Evolutionary conservation across 805 yeast species (phyloP).

Genomic region (Pichia heedii): DNA sequence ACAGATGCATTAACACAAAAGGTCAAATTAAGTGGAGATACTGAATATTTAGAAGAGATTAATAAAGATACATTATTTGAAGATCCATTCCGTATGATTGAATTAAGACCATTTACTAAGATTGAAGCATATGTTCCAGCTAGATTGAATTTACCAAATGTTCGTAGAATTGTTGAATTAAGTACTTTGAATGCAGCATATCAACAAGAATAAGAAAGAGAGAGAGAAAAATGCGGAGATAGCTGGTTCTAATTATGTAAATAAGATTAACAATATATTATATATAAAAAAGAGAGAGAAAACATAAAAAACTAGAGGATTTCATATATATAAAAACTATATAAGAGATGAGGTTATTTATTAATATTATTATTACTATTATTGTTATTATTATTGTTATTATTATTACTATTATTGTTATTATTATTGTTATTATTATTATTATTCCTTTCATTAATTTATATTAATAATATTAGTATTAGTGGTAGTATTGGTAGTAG

Average conservation of each 20-base stretch:
- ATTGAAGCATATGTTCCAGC: constrained; percentile 92
- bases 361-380: too few relatives aligned
- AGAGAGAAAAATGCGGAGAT: constrained; percentile 34
- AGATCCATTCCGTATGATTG: constrained; percentile 73
- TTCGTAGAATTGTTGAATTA: constrained; percentile 81
- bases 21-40: constrained; percentile 47
- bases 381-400: too few relatives aligned
- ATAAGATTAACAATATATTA: neutral
- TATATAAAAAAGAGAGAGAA: neutral
- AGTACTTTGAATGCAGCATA: constrained; percentile 76
- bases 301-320: too few relatives aligned
- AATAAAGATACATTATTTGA: constrained; percentile 68
- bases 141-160: constrained; percentile 80
- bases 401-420: too few relatives aligned
- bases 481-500: too few relatives aligned
- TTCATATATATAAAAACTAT: too few relatives aligned
- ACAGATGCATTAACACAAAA: constrained; percentile 72
- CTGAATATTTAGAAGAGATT: constrained; percentile 62
- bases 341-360: too few relatives aligned
- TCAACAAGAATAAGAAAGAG: constrained; percentile 25
- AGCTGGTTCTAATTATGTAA: neutral
- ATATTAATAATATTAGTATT: too few relatives aligned
- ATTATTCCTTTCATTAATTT: too few relatives aligned
- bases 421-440: too few relatives aligned
- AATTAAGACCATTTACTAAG: constrained; percentile 67